Base-by-base conservation (phyloP, 2,329 filamentous ascomycete genomes). In the Fusarium zealandicum region DNA sequence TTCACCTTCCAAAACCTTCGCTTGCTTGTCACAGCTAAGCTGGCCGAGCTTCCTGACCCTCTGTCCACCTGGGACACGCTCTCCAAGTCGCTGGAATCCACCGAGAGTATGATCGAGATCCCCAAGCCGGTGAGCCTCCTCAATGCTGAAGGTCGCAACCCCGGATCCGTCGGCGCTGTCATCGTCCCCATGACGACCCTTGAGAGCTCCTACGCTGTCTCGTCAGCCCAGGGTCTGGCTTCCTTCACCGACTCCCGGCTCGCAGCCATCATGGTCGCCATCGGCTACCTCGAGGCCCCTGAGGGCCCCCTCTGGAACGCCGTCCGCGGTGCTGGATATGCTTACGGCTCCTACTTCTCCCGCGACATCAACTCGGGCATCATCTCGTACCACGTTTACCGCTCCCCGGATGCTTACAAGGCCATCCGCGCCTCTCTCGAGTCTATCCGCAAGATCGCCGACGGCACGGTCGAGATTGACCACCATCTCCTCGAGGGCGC, bases 241-340 rank as follows among this genome's bases (percentile, higher is more conserved):
- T 90, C 88, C 0, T 93, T 89, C 69, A 80, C 83, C 4, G 89
- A 97, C 67, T 88, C 92, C 0, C 82, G 85, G 13, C 80, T 98
- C 1, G 92, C 95, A 0, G 88, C 93, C 2, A 82, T 96, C 44
- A 85, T 96, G 72, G 93, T 99, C 7, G 92, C 93, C 1, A 85
- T 92, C 42, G 87, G 92, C 16, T 98, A 97, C 70, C 88, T 99
- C 56, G 93, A 97, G 70, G 88, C 92, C 1, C 90, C 96, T 14
- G 95, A 99, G 74, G 95, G 95, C 0, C 95, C 95, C 1, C 84
- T 99, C 27, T 98, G 95, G 93, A 89, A 89, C 59, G 91, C 92
- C 0, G 90, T 98, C 41, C 91, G 95, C 39, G 95, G 95, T 50
- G 95, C 91, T 36, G 95, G 95, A 37, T 86, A 98, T 45, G 95